Conservation (phyloP, 2,329 filamentous ascomycete species). For the Conoideocrella luteorostrata region DNA sequence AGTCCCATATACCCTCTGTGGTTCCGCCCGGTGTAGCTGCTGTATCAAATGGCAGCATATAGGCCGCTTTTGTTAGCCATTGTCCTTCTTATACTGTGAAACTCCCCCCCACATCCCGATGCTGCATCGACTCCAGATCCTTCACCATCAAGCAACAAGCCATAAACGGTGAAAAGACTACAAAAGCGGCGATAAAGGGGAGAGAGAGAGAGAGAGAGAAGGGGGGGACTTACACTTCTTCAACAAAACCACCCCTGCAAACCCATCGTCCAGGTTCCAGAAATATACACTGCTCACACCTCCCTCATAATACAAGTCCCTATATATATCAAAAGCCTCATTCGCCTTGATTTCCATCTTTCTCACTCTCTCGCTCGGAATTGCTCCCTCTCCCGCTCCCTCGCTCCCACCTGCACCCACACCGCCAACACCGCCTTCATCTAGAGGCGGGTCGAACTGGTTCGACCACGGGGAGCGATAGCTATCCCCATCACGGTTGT, state of each 20-base stretch:
- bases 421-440: slow-evolving; percentile 51
- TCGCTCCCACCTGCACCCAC: slow-evolving; percentile 49
- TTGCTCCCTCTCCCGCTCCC: slow-evolving; percentile 67
- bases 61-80: neutral
- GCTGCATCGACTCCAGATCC: no score
- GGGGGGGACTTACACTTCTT: slow-evolving; percentile 69
- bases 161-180: no score
- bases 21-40: slow-evolving; percentile 59
- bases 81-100: no score
- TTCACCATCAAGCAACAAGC: no score
- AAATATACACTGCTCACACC: slow-evolving; percentile 95
- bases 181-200: neutral
- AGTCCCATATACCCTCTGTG: slow-evolving; percentile 86
- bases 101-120: no score
- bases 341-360: slow-evolving; percentile 93
- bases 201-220: neutral
- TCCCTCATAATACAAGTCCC: slow-evolving; percentile 95
- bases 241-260: slow-evolving; percentile 88
- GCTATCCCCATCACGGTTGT: slow-evolving; percentile 97
- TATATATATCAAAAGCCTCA: slow-evolving; percentile 93
- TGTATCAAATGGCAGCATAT: no score
- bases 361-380: slow-evolving; percentile 83
- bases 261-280: slow-evolving; percentile 97
- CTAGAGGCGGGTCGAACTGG: slow-evolving; percentile 88
- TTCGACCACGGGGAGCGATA: slow-evolving; percentile 99